phyloP scores from a whole-genome alignment of 2,329 filamentous ascomycete genomes.

The Endocalyx cinctus region DNA sequence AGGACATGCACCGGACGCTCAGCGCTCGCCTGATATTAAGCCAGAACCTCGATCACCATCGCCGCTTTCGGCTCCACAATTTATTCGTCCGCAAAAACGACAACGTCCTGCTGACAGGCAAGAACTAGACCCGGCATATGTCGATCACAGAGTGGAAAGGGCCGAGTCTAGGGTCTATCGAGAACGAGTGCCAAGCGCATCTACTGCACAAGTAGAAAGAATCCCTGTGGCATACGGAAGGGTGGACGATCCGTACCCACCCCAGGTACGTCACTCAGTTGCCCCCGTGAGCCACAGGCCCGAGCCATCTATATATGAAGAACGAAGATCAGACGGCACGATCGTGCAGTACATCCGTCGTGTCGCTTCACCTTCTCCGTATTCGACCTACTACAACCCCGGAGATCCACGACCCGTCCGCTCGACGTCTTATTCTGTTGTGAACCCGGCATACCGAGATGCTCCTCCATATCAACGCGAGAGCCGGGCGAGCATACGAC shows the following conservation, averaged over 20 bases:
- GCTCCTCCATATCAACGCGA: slow-evolving; percentile 41
- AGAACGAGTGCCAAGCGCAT: slow-evolving; percentile 22
- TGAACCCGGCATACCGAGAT: slow-evolving; percentile 37
- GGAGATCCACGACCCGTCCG: slow-evolving; percentile 34
- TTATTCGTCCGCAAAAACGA: slow-evolving; percentile 52
- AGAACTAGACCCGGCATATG: slow-evolving; percentile 35
- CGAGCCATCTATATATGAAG: slow-evolving; percentile 25
- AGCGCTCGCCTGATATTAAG: slow-evolving; percentile 54
- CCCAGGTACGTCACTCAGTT: slow-evolving; percentile 24
- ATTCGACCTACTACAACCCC: slow-evolving; percentile 32
- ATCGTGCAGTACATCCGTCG: slow-evolving; percentile 32
- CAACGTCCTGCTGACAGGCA: slow-evolving; percentile 44
- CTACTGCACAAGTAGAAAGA: slow-evolving; percentile 17
- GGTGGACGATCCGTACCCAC: slow-evolving; percentile 21
- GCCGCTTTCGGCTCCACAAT: slow-evolving; percentile 49
- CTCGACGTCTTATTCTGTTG: slow-evolving; percentile 37
- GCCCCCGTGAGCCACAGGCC: slow-evolving; percentile 20
- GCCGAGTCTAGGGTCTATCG: slow-evolving; percentile 31
- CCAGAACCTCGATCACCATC: slow-evolving; percentile 61
- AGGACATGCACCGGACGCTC: slow-evolving; percentile 41
- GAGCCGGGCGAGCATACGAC: slow-evolving; percentile 43
- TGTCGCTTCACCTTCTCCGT: slow-evolving; percentile 32
- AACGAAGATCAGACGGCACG: slow-evolving; percentile 24
- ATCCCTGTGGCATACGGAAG: slow-evolving; percentile 29
- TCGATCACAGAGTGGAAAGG: slow-evolving; percentile 41